Conservation (phyloP, 805 yeast species). For the Candida loeiensis region DNA sequence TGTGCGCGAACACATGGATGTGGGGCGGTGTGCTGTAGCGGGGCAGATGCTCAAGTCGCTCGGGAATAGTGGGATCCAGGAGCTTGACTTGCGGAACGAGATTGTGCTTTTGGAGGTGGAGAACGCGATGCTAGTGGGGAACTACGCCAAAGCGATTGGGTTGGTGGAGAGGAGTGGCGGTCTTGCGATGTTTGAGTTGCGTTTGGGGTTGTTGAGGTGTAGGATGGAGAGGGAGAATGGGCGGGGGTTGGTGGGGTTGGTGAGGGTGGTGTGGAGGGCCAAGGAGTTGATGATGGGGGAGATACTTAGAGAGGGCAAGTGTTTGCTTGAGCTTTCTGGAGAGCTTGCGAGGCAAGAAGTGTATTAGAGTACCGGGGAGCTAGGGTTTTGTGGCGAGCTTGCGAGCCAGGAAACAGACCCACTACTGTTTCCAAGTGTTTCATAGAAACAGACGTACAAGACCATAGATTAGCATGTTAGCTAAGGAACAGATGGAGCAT, state of each 20-base stretch:
- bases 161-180: constrained; percentile 17
- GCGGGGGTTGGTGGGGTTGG: constrained; percentile 47
- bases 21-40: constrained; percentile 35
- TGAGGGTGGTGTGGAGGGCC: constrained; percentile 49
- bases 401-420: too few relatives aligned
- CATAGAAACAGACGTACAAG: too few relatives aligned
- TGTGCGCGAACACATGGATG: constrained; percentile 33
- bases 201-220: constrained; percentile 47
- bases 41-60: constrained; percentile 31
- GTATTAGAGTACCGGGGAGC: too few relatives aligned
- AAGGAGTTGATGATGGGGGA: constrained; percentile 44
- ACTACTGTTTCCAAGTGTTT: too few relatives aligned
- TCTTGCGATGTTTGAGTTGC: constrained; percentile 39
- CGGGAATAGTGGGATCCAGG: constrained; percentile 27
- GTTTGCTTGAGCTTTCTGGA: too few relatives aligned
- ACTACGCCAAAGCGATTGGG: constrained; percentile 26
- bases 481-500: too few relatives aligned
- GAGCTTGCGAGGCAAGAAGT: too few relatives aligned
- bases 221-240: constrained; percentile 40
- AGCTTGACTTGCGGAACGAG: constrained; percentile 29
- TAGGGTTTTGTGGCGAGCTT: too few relatives aligned
- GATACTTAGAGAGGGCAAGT: constrained; percentile 45
- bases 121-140: constrained; percentile 30
- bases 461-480: too few relatives aligned
- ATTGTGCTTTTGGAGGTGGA: constrained; percentile 24